A percentile compares a stretch with the other conserved stretches of the same genome.
phyloP scores from a whole-genome alignment of 2,329 filamentous ascomycete species.

The Botrytis medusae region DNA sequence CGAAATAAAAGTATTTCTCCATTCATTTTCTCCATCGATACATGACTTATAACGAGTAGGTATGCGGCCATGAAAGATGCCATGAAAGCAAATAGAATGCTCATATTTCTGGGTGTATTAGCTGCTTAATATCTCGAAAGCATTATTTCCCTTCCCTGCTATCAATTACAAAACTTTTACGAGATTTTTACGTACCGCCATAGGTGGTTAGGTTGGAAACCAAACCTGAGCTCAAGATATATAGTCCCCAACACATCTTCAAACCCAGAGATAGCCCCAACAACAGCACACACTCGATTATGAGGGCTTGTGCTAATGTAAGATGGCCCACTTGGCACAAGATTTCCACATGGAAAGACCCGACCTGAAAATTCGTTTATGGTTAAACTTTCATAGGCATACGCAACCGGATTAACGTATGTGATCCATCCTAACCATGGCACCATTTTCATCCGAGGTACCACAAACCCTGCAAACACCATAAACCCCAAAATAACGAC shows the following conservation, averaged over 20 bases:
- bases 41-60: conserved; percentile 62
- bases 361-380: conserved; percentile 70
- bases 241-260: conserved; percentile 48
- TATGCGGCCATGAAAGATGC: conserved; percentile 62
- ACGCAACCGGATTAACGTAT: conserved; percentile 61
- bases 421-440: conserved; percentile 82
- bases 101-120: conserved; percentile 52
- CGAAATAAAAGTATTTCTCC: conserved; percentile 76
- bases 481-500: conserved; percentile 44
- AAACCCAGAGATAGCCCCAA: conserved; percentile 57
- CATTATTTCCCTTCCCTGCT: background rate
- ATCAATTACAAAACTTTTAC: too few relatives aligned
- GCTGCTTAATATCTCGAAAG: background rate
- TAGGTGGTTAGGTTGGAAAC: conserved; percentile 57
- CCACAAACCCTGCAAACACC: conserved; percentile 44
- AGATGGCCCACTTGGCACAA: conserved; percentile 27
- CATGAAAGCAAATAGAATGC: conserved; percentile 65
- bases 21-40: conserved; percentile 67
- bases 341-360: conserved; percentile 30
- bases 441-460: conserved; percentile 59
- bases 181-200: conserved; percentile 50
- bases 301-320: conserved; percentile 26
- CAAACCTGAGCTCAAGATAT: conserved; percentile 56
- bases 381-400: conserved; percentile 78
- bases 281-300: conserved; percentile 52